Base-by-base conservation (phyloP, 2,329 filamentous ascomycete species). In the Colletotrichum sp. region DNA sequence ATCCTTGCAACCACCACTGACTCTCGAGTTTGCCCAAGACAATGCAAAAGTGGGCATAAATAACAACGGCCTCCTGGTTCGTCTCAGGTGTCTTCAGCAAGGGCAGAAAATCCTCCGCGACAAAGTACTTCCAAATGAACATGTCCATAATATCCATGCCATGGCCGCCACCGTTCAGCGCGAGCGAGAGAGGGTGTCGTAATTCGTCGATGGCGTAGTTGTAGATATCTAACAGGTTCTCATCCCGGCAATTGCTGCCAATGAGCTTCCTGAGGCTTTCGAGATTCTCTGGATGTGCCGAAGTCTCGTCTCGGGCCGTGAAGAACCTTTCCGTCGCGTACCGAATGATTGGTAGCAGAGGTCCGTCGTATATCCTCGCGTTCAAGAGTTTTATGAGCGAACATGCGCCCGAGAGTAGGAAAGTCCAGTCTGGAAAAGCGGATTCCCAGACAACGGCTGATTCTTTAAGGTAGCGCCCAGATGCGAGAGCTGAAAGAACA, bases 91-190 rank as follows among this genome's bases (percentile, higher is more conserved):
- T 71, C 30, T 79, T 79, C 9, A 87, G 77, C 18, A 87, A 77
- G 9, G 83, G 80, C 7, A 87, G 72, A 32, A 86, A 84, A 7
- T 83, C 82, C 52, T 85, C 81, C 3, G 82, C 79, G 1, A 85
- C 80, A 16, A 77, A 71, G 77, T 84, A 87, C 57, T 86, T 80
- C 85, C 85, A 87, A 7, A 85, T 79, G 76, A 87, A 86, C 4
- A 85, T 79, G 71, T 87, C 86, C 3, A 82, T 79, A 8, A 83
- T 79, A 59, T 88, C 86, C 66, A 79, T 78, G 15, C 55, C 64
- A 36, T 34, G 44, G 6, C 64, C 73, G 2, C 59, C 73, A 4
- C 36, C 44, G 5, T 69, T 21, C 28, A 73, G 8, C 16, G 71
- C 63, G 15, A 79, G 69, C 12, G 67, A 66, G 12, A 79, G 71